Evolutionary conservation across 2,329 filamentous ascomycete genomes (phyloP), one percentile per base, ranked within the genome.

Genomic region (Huntiella abstrusa): DNA sequence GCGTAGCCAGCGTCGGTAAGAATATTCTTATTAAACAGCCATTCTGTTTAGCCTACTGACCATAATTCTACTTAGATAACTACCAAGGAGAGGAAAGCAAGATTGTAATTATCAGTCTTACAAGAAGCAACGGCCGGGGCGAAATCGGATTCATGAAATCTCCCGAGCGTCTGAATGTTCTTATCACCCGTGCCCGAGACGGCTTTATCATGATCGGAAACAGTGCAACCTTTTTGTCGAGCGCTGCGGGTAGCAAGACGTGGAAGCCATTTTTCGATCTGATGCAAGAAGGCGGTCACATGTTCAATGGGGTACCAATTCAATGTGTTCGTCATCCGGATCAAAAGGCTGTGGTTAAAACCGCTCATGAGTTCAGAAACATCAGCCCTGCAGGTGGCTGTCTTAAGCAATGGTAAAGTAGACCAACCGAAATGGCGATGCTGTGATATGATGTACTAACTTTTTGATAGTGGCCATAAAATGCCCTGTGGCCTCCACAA

Each of bases 71-170:
- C 33, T 1, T 15, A 78, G 80, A 86, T 51, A 86, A 86, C 51
- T 87, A 81, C 48, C 82, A 86, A 56, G 80, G 82, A 1, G 81
- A 86, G 54, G 81, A 87, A 52, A 76, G 73, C 34, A 73, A 85
- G 1, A 78, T 87, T 12, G 75, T 85, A 0, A 69, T 87, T 5
- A 71, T 64, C 0, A 80, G 76, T 0, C 57, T 86, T 8, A 83
- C 78, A 0, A 63, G 82, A 4, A 80, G 79, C 56, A 86, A 86
- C 51, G 48, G 54, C 0, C 54, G 55, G 0, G 69, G 72, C 0
- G 75, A 84, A 1, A 81, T 85, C 28, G 81, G 82, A 0, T 86
- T 86, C 56, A 75, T 86, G 65, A 55, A 62, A 0, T 65, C 76
- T 0, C 72, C 73, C 0, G 71, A 86, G 52, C 66, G 82, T 1